Conservation (phyloP, 306 rosid species). For the Vicia villosa region DNA sequence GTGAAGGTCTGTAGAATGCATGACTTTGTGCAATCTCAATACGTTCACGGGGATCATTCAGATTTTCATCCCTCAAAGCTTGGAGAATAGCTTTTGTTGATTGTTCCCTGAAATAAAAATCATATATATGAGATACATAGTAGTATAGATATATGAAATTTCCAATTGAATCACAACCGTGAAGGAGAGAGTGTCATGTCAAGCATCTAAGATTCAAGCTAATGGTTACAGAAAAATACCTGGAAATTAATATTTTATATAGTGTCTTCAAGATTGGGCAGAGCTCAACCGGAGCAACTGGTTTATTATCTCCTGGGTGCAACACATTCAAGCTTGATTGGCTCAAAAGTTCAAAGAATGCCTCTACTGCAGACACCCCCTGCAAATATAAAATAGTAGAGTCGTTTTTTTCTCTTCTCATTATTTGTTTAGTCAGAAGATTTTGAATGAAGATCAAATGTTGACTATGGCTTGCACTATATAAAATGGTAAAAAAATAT, state of each 20-base stretch:
- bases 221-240: conserved; percentile 46
- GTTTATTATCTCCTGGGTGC: conserved; percentile 90
- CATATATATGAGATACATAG: neutral
- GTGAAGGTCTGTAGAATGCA: conserved; percentile 86
- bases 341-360: conserved; percentile 83
- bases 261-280: conserved; percentile 92
- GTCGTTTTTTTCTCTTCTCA: neutral
- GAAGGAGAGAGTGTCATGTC: neutral
- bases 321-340: conserved; percentile 81
- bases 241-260: conserved; percentile 69
- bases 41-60: conserved; percentile 92
- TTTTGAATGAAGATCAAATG: neutral
- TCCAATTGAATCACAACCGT: too few species aligned
- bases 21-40: conserved; percentile 95
- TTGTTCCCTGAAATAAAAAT: conserved; percentile 60
- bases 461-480: neutral
- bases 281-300: conserved; percentile 88
- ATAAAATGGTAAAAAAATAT: too few species aligned
- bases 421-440: conserved; percentile 13
- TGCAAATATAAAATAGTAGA: conserved; percentile 18
- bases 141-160: neutral
- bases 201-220: neutral
- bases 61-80: conserved; percentile 82
- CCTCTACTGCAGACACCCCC: conserved; percentile 92
- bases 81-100: conserved; percentile 78